phyloP scores from a whole-genome alignment of 306 rosid species.

The Nissolia schottii region DNA sequence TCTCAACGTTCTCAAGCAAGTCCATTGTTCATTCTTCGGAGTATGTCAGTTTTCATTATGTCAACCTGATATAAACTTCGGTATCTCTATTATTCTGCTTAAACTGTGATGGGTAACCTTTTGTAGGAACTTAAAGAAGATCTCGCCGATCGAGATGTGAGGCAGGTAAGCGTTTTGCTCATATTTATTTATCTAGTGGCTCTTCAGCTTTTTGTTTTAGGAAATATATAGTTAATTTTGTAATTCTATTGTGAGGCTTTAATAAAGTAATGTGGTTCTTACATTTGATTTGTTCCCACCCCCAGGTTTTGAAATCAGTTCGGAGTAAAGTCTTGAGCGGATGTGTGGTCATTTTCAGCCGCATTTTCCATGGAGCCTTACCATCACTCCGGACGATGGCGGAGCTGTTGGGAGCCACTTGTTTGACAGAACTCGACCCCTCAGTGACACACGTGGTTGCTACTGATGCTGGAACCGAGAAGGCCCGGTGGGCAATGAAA shows the following conservation, averaged over 20 bases:
- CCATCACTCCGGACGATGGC: slow-evolving; percentile 71
- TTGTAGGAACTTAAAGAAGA: slow-evolving; percentile 54
- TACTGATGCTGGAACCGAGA: slow-evolving; percentile 74
- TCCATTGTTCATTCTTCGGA: slow-evolving; percentile 63
- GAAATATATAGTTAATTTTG: neutral
- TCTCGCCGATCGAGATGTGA: slow-evolving; percentile 66
- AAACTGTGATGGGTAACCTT: slow-evolving; percentile 25
- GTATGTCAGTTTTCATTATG: slow-evolving; percentile 38
- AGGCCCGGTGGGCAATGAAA: slow-evolving; percentile 72
- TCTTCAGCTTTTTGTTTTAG: neutral
- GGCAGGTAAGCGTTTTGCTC: slow-evolving; percentile 50
- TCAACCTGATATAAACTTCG: neutral
- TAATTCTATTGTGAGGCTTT: neutral
- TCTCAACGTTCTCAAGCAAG: slow-evolving; percentile 66
- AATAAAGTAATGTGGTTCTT: neutral
- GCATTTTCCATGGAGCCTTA: slow-evolving; percentile 41
- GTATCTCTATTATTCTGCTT: slow-evolving; percentile 22
- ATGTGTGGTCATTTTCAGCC: slow-evolving; percentile 66
- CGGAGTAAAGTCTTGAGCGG: slow-evolving; percentile 52
- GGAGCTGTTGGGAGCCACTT: slow-evolving; percentile 78
- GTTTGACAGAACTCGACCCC: slow-evolving; percentile 51
- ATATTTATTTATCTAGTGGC: neutral
- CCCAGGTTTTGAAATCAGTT: slow-evolving; percentile 53
- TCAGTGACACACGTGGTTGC: slow-evolving; percentile 79
- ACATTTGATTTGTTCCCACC: neutral